phyloP scores from a whole-genome alignment of 73 alveolate species.

The Urostyla sp. region DNA sequence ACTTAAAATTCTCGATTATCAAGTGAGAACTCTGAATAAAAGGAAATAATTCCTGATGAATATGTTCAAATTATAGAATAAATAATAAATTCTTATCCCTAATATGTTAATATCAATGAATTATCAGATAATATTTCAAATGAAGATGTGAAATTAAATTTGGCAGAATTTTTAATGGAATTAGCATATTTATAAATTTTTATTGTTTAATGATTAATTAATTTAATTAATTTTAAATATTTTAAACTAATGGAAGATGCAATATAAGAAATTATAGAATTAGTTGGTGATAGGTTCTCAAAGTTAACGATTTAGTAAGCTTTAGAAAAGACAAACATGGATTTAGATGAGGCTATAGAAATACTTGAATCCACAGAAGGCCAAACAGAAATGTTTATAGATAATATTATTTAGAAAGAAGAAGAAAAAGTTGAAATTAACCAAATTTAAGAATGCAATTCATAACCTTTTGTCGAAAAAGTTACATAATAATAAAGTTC shows the following conservation, averaged over 20 bases:
- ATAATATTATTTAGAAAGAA: no score
- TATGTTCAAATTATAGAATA: neutral
- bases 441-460: no score
- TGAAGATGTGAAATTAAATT: neutral
- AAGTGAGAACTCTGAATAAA: constrained; percentile 36
- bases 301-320: constrained; percentile 20
- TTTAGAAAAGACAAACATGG: neutral
- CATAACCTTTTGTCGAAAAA: no score
- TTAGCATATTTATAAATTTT: constrained; percentile 19
- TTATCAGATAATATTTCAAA: neutral
- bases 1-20: constrained; percentile 26
- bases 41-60: neutral
- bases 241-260: neutral
- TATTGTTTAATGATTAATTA: constrained; percentile 15
- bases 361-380: no score
- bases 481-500: no score
- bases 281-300: constrained; percentile 34
- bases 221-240: neutral
- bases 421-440: no score
- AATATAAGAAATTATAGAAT: constrained; percentile 28
- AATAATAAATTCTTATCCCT: neutral
- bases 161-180: constrained; percentile 2
- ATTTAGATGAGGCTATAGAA: constrained; percentile 35
- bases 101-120: constrained; percentile 14
- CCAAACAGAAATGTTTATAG: no score